A percentile compares a stretch with the other conserved stretches of the same genome.
phyloP scores from a whole-genome alignment of 164 flowering plant species.

The Liquidambar formosana region DNA sequence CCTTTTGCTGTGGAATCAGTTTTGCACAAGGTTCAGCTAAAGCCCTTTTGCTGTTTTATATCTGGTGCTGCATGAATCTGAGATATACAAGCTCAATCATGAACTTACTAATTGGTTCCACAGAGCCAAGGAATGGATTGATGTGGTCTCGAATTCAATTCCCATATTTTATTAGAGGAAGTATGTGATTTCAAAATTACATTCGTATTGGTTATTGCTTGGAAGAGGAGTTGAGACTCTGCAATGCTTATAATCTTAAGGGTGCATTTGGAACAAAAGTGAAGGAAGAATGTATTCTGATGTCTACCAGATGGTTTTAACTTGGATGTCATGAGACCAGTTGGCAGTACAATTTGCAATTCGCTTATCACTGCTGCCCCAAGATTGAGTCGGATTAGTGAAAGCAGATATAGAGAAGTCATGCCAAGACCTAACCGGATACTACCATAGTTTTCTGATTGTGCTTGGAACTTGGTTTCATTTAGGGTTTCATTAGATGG shows the following conservation, averaged over 20 bases:
- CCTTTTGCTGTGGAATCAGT: slow-evolving; percentile 38
- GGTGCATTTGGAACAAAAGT: not conserved
- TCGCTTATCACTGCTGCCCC: not conserved
- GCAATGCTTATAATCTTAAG: not conserved
- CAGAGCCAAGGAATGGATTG: not conserved
- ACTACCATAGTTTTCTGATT: too few relatives aligned
- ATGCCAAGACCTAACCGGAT: not conserved
- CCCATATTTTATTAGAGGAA: not conserved
- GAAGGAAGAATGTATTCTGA: not conserved
- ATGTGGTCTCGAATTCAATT: not conserved
- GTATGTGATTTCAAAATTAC: not conserved
- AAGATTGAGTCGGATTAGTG: not conserved
- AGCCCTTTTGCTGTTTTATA: not conserved
- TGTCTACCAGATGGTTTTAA: too few relatives aligned
- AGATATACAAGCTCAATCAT: not conserved
- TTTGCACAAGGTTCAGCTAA: slow-evolving; percentile 75
- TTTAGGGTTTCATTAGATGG: not conserved
- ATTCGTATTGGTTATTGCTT: not conserved
- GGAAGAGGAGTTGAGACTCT: not conserved
- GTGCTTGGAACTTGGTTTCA: not conserved
- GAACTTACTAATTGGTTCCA: not conserved
- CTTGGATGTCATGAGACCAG: not conserved
- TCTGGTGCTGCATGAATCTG: not conserved
- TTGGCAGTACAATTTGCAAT: not conserved
- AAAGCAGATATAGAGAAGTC: not conserved